Base-by-base conservation (phyloP, 1,284 basidiomycete genomes). In the Neolentinus lepideus region DNA sequence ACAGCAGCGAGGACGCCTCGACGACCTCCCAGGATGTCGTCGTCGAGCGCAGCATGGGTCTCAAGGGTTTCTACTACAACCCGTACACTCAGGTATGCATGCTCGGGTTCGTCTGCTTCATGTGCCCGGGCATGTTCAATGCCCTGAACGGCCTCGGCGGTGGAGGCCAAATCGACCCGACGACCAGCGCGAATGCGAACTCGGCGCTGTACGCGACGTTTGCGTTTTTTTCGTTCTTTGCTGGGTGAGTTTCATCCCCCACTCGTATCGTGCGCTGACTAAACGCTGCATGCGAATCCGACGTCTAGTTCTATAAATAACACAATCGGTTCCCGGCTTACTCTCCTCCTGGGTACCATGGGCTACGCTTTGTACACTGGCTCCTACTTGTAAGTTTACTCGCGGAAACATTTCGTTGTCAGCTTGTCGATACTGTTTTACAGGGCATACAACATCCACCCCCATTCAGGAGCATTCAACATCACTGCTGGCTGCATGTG, bases 401-500 rank as follows among this genome's bases (percentile, higher is more conserved):
- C 12, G 31, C n/a, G 19, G 31, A 12, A 16, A 29, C 10, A 26
- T 26, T 38, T 24, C 29, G 26, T 24, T 47, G 35, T 51, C 53
- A 6, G 6, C 25, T 4, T 26, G 47, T 21, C n/a, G 29, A 31
- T 51, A 36, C 33, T 11, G 36, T 59, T 88, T 85, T 80, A 6
- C 29, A 31, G 83, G 61, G 81, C 76, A 12, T 71, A 83, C 61
- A 89, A 90, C 62, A 85, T 89, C 52, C 85, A 88, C 61, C 71
- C 76, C 6, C 66, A 74, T 52, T 78, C 81, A 11, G 76, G 77
- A 50, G 73, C 72, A 25, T 92, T 90, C 63, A 85, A 89, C 54
- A 84, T 94, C 60, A 80, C 77, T 29, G 78, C 90, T 0, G 92
- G 92, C 31, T 89, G 88, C 27, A 73, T 94, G 56, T 83, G 94